These are phyloP conservation scores for Lenzites betulinus DNA, from an alignment of 768 basidiomycete species.

Conservation along the genomic window DNA sequence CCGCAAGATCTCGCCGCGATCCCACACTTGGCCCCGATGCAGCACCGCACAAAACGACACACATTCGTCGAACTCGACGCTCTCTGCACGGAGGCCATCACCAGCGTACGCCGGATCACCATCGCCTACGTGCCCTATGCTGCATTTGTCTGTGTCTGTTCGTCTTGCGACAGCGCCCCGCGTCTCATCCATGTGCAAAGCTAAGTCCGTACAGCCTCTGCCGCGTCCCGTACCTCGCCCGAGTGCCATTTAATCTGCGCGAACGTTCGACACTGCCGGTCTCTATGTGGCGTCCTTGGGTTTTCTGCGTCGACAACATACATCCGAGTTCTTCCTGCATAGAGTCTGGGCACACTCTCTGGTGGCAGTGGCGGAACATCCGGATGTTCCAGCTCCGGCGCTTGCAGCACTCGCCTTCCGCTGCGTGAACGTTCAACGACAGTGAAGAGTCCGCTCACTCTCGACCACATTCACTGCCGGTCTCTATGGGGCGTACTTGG, in stretches of 20 bases:
- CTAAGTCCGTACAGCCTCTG: neutral
- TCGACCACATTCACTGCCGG: neutral
- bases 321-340: too few species aligned
- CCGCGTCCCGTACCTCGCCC: neutral
- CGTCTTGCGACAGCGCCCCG: neutral
- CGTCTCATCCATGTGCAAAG: neutral
- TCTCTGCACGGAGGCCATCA: neutral
- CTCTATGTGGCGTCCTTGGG: neutral
- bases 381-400: too few species aligned
- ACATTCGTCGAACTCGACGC: constrained; percentile 16
- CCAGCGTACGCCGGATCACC: constrained; percentile 1
- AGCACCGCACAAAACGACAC: constrained; percentile 7
- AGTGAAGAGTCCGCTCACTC: too few species aligned
- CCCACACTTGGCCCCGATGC: too few species aligned
- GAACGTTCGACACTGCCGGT: neutral
- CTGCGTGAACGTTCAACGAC: too few species aligned
- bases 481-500: neutral
- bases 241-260: neutral
- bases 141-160: neutral
- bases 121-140: neutral
- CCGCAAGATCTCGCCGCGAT: neutral
- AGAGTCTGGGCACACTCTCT: too few species aligned
- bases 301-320: too few species aligned
- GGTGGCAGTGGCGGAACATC: too few species aligned
- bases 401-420: too few species aligned